Evolutionary conservation across 2,329 filamentous ascomycete genomes (phyloP).

Genomic region (Talaromyces sp.): DNA sequence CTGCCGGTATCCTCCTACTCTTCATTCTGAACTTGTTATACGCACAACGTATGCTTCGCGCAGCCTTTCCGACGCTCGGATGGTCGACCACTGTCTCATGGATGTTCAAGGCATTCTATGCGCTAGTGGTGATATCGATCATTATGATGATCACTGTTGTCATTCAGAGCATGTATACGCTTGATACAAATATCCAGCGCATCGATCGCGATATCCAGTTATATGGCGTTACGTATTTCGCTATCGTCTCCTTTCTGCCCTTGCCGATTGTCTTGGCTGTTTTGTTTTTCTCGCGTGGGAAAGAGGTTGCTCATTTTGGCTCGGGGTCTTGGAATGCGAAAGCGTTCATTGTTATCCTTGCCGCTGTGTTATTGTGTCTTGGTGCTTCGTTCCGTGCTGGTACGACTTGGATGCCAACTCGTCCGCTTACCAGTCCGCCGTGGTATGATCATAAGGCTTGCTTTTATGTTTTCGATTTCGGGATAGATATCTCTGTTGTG

Average conservation of each 20-base stretch:
- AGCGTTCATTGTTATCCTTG: constrained; percentile 63
- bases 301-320: constrained; percentile 65
- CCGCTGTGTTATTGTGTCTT: constrained; percentile 63
- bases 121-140: constrained; percentile 59
- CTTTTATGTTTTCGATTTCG: constrained; percentile 81
- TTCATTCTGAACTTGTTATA: constrained; percentile 80
- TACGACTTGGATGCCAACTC: constrained; percentile 56
- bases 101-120: constrained; percentile 62
- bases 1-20: constrained; percentile 72
- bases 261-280: constrained; percentile 58
- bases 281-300: constrained; percentile 49
- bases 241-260: constrained; percentile 68
- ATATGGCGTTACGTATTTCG: constrained; percentile 63
- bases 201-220: constrained; percentile 67
- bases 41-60: constrained; percentile 72
- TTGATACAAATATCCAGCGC: constrained; percentile 52
- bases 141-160: constrained; percentile 67
- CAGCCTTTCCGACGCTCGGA: constrained; percentile 69
- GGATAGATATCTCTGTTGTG: constrained; percentile 71
- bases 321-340: constrained; percentile 68
- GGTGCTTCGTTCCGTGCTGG: constrained; percentile 71
- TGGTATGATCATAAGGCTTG: constrained; percentile 72
- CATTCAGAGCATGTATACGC: constrained; percentile 69
- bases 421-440: constrained; percentile 58
- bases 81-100: constrained; percentile 62